phyloP scores from a whole-genome alignment of 108 stramenopile genomes.

The Cyclotella cryptica region DNA sequence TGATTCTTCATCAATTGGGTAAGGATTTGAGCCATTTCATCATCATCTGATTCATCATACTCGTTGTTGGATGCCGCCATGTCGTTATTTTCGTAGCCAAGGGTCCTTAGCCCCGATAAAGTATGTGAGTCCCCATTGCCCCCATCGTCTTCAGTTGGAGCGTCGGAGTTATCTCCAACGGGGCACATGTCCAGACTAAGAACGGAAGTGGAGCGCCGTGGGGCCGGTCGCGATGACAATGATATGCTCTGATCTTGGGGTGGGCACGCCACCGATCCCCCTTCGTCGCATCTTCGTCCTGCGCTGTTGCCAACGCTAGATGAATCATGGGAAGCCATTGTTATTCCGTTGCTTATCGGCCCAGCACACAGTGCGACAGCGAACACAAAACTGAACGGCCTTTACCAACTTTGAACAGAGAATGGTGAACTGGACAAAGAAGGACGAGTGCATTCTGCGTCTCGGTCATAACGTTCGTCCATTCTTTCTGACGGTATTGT shows the following conservation, averaged over 20 bases:
- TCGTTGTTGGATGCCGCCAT: neutral
- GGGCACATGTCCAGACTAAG: neutral
- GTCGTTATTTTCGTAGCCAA: neutral
- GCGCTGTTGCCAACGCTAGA: neutral
- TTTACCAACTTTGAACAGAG: too few relatives aligned
- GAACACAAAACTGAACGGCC: too few relatives aligned
- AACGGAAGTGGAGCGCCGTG: neutral
- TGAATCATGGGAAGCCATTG: neutral
- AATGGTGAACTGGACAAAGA: too few relatives aligned
- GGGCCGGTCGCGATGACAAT: neutral
- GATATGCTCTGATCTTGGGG: constrained; percentile 10
- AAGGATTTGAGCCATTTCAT: constrained; percentile 34
- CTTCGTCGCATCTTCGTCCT: too few relatives aligned
- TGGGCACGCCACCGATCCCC: neutral
- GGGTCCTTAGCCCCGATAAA: neutral
- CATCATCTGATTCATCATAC: constrained; percentile 13
- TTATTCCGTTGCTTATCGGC: neutral
- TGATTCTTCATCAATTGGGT: constrained; percentile 36
- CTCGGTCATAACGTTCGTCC: too few relatives aligned
- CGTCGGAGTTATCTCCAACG: neutral
- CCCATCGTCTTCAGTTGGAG: neutral
- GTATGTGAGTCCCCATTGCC: neutral
- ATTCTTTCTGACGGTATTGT: too few relatives aligned
- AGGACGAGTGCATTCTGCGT: too few relatives aligned
- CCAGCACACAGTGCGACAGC: too few relatives aligned